phyloP scores from a whole-genome alignment of 2,329 filamentous ascomycete species.

The Pseudocercospora pini-densiflorae region DNA sequence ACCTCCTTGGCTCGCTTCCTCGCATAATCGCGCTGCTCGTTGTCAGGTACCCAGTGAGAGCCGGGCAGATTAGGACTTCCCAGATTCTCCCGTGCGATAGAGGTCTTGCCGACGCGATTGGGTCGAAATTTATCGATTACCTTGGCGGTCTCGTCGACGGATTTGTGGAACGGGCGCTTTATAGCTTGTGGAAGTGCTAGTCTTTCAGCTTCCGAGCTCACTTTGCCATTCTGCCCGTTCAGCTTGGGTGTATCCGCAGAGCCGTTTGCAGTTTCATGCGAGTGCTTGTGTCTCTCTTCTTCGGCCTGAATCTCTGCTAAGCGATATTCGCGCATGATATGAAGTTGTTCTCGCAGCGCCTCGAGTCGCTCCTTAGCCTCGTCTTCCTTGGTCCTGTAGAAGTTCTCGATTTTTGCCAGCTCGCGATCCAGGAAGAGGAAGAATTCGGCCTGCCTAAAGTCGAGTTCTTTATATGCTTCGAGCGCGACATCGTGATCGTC shows the following conservation, averaged over 20 bases:
- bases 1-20: slow-evolving; percentile 58
- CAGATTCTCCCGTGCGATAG: slow-evolving; percentile 49
- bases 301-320: slow-evolving; percentile 70
- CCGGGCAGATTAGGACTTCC: slow-evolving; percentile 44
- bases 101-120: slow-evolving; percentile 61
- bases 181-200: not conserved
- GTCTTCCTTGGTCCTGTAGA: slow-evolving; percentile 86
- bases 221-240: slow-evolving; percentile 11
- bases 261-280: slow-evolving; percentile 6
- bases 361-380: slow-evolving; percentile 76
- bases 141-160: slow-evolving; percentile 22
- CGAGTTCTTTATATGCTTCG: slow-evolving; percentile 66
- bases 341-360: slow-evolving; percentile 79
- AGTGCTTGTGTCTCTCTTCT: slow-evolving; percentile 42
- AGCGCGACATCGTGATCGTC: slow-evolving; percentile 52
- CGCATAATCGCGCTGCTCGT: slow-evolving; percentile 50
- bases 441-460: slow-evolving; percentile 80
- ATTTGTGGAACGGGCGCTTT: slow-evolving; percentile 23
- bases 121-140: slow-evolving; percentile 41
- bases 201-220: not conserved
- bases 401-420: slow-evolving; percentile 87
- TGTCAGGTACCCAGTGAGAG: slow-evolving; percentile 27
- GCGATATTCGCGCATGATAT: slow-evolving; percentile 87
- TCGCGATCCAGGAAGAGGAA: slow-evolving; percentile 82
- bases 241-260: not conserved